These are phyloP conservation scores for Yarrowia galli DNA, from an alignment of 1,139 yeast genomes.

Conservation along the genomic window DNA sequence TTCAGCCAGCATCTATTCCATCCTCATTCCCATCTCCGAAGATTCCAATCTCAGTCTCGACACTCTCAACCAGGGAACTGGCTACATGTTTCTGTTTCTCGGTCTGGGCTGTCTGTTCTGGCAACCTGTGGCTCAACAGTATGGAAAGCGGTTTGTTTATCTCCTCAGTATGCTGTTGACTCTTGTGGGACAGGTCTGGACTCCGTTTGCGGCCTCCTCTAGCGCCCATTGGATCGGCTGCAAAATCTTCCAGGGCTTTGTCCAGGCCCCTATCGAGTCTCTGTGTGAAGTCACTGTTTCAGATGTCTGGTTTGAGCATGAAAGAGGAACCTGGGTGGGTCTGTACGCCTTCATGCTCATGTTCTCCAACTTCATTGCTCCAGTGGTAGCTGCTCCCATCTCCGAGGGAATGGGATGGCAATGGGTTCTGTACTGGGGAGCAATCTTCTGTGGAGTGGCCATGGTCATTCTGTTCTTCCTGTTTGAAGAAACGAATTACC, in stretches of 20 bases:
- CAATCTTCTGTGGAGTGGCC: slow-evolving; percentile 67
- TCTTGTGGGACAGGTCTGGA: slow-evolving; percentile 6
- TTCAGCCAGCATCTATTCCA: slow-evolving; percentile 58
- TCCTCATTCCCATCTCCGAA: slow-evolving; percentile 54
- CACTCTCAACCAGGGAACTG: slow-evolving; percentile 60
- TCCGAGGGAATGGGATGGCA: slow-evolving; percentile 64
- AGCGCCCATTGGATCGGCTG: slow-evolving; percentile 53
- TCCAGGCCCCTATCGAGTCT: slow-evolving; percentile 64
- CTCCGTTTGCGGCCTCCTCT: slow-evolving; percentile 30
- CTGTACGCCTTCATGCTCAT: slow-evolving; percentile 76
- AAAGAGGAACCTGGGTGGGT: slow-evolving; percentile 75
- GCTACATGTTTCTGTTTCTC: slow-evolving; percentile 57
- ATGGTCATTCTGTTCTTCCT: slow-evolving; percentile 61
- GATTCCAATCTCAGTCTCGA: slow-evolving; percentile 54
- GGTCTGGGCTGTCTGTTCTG: slow-evolving; percentile 60
- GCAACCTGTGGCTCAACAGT: slow-evolving; percentile 62
- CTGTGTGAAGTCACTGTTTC: slow-evolving; percentile 57
- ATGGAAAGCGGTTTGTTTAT: slow-evolving; percentile 62
- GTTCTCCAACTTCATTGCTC: slow-evolving; percentile 80
- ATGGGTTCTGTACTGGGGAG: slow-evolving; percentile 86
- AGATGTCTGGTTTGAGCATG: slow-evolving; percentile 68
- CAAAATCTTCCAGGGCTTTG: slow-evolving; percentile 57
- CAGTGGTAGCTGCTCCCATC: slow-evolving; percentile 76
- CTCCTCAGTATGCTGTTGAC: slow-evolving; percentile 44
- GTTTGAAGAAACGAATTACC: slow-evolving; percentile 78